Percentiles rank a stretch among this genome's conserved stretches.
These are phyloP conservation scores for Apiospora pterosperma DNA, from an alignment of 2,329 filamentous ascomycete species.

Conservation along the genomic window DNA sequence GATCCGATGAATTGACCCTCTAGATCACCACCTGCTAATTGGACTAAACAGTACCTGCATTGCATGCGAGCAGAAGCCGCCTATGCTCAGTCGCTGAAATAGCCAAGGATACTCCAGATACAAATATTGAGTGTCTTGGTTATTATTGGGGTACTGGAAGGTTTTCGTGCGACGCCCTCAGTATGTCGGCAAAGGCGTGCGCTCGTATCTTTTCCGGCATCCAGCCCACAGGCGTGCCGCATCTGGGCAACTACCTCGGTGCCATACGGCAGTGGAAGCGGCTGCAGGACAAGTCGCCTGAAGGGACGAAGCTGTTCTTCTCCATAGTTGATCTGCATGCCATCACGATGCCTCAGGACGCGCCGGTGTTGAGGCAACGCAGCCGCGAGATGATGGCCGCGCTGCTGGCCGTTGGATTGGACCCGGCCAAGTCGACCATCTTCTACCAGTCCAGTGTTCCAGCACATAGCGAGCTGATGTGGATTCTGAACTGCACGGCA, in stretches of 20 bases:
- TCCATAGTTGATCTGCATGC: slow-evolving; percentile 94
- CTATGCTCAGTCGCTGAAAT: neutral
- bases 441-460: slow-evolving; percentile 80
- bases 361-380: slow-evolving; percentile 56
- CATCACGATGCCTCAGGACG: slow-evolving; percentile 73
- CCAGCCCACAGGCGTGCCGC: slow-evolving; percentile 90
- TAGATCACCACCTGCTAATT: neutral
- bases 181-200: neutral
- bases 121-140: neutral
- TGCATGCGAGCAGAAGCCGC: neutral
- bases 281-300: slow-evolving; percentile 63
- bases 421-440: slow-evolving; percentile 71
- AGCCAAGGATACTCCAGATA: neutral
- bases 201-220: slow-evolving; percentile 85
- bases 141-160: neutral
- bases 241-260: slow-evolving; percentile 93
- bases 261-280: slow-evolving; percentile 83
- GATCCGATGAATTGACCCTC: neutral
- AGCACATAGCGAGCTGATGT: slow-evolving; percentile 88
- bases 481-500: slow-evolving; percentile 89
- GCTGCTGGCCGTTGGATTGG: slow-evolving; percentile 78
- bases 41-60: neutral
- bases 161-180: neutral
- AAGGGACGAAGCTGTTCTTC: slow-evolving; percentile 66
- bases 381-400: slow-evolving; percentile 75